phyloP scores from a whole-genome alignment of 768 basidiomycete genomes.

The Exidia glandulosa region DNA sequence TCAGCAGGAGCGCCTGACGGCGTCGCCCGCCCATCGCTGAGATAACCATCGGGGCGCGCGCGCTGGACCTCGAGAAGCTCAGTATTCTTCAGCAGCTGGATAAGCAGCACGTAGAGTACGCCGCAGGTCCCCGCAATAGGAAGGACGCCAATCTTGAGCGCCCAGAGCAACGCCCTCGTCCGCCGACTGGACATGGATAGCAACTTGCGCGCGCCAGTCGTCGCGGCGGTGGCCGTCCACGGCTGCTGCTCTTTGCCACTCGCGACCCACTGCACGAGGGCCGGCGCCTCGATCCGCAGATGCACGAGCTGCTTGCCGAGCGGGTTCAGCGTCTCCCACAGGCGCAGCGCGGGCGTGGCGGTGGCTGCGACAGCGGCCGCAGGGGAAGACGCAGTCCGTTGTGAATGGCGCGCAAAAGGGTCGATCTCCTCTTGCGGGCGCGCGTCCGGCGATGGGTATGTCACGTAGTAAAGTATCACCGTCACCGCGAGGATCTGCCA shows the following conservation, averaged over 20 bases:
- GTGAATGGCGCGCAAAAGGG: conserved; percentile 3
- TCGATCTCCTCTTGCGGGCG: conserved; percentile 4
- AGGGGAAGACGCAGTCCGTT: not conserved
- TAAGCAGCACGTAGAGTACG: conserved; percentile 61
- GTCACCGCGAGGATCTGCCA: conserved; percentile 66
- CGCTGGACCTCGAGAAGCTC: conserved; percentile 82
- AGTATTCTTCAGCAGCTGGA: conserved; percentile 83
- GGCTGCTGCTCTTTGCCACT: conserved; percentile 18
- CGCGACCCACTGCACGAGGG: conserved; percentile 44
- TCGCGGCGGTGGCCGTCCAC: conserved; percentile 9
- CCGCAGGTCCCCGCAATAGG: conserved; percentile 74
- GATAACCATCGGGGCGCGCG: conserved; percentile 40
- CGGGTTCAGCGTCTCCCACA: conserved; percentile 76
- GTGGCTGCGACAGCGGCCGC: conserved; percentile 6
- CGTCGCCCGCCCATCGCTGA: conserved; percentile 14
- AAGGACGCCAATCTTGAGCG: conserved; percentile 70
- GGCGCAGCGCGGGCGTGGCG: conserved; percentile 43
- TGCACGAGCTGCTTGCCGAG: conserved; percentile 53
- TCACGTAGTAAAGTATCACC: conserved; percentile 62
- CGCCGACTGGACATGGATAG: conserved; percentile 37
- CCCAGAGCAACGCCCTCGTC: conserved; percentile 53
- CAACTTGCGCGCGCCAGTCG: not conserved
- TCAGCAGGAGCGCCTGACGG: conserved; percentile 3
- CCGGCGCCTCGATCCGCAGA: conserved; percentile 70
- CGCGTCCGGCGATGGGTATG: conserved; percentile 32